These are phyloP conservation scores for Arxiozyma telluris DNA, from an alignment of 1,139 yeast species.

Conservation along the genomic window DNA sequence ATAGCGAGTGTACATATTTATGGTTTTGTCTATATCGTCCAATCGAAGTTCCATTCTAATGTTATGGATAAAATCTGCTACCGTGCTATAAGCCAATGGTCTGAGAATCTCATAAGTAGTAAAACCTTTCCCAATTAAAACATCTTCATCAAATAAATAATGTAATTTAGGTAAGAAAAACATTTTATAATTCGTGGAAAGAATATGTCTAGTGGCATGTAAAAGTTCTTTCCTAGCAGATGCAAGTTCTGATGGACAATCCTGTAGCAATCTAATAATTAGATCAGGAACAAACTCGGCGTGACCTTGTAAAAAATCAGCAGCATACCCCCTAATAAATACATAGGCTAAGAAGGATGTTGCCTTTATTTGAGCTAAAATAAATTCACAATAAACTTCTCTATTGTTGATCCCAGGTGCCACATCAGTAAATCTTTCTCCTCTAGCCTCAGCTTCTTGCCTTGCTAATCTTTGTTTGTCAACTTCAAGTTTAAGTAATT, in stretches of 20 bases:
- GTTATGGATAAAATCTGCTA: constrained; percentile 91
- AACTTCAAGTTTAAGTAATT: constrained; percentile 68
- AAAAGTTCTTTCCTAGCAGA: constrained; percentile 87
- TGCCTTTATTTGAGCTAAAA: constrained; percentile 93
- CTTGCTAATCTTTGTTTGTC: constrained; percentile 63
- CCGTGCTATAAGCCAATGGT: constrained; percentile 90
- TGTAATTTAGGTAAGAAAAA: constrained; percentile 83
- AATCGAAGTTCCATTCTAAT: constrained; percentile 79
- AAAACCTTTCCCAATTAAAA: constrained; percentile 84
- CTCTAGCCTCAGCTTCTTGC: constrained; percentile 47
- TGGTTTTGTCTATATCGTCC: constrained; percentile 82
- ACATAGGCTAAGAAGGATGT: constrained; percentile 93
- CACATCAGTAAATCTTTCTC: constrained; percentile 44
- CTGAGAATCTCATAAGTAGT: constrained; percentile 79
- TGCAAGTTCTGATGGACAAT: constrained; percentile 93
- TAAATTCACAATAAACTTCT: constrained; percentile 77
- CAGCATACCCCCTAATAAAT: constrained; percentile 73
- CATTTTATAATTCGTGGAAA: constrained; percentile 78
- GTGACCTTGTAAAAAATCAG: constrained; percentile 50
- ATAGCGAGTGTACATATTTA: constrained; percentile 70
- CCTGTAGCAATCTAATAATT: constrained; percentile 77
- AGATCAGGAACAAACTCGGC: constrained; percentile 79
- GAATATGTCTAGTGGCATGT: constrained; percentile 89
- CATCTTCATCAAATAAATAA: constrained; percentile 73
- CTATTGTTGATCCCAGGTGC: constrained; percentile 71